phyloP scores from a whole-genome alignment of 2,329 filamentous ascomycete species.

The Reticulascus tulasneorum region DNA sequence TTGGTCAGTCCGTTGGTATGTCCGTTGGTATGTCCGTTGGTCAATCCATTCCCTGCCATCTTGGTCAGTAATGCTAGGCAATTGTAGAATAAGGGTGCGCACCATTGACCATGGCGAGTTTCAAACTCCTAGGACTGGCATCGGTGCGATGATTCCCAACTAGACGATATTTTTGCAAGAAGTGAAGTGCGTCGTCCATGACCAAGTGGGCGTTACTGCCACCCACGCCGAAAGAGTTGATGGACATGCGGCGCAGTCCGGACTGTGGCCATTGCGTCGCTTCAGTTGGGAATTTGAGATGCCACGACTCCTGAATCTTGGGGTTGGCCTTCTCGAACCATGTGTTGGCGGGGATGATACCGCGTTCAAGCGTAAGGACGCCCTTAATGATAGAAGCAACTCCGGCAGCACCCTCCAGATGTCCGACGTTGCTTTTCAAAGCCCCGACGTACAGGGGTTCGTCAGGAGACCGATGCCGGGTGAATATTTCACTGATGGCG shows the following conservation, averaged over 20 bases:
- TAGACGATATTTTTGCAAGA: slow-evolving; percentile 5
- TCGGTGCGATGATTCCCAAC: slow-evolving; percentile 9
- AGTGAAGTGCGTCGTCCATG: slow-evolving; percentile 30
- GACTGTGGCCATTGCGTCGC: slow-evolving; percentile 13
- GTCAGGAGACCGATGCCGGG: slow-evolving; percentile 28
- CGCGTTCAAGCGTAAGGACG: slow-evolving; percentile 24
- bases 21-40: not conserved
- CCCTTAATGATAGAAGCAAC: slow-evolving; percentile 23
- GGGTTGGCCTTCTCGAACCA: slow-evolving; percentile 25
- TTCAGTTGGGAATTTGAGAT: slow-evolving; percentile 25
- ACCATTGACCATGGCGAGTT: not conserved
- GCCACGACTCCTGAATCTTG: slow-evolving; percentile 22
- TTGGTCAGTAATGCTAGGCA: too few relatives aligned
- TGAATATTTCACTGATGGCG: slow-evolving; percentile 41
- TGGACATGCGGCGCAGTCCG: slow-evolving; percentile 46
- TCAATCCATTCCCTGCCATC: not conserved
- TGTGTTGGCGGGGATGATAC: slow-evolving; percentile 25
- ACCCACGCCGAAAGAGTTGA: slow-evolving; percentile 38
- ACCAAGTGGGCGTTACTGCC: slow-evolving; percentile 16
- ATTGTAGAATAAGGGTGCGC: not conserved
- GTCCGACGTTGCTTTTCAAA: slow-evolving; percentile 21
- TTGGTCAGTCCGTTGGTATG: not conserved
- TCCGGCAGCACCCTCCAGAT: slow-evolving; percentile 19
- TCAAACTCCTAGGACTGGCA: not conserved
- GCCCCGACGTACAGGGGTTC: slow-evolving; percentile 23